Percentiles rank a stretch among this genome's conserved stretches.
Evolutionary conservation across 2,329 filamentous ascomycete species (phyloP).

Genomic region (Cordyceps javanica): DNA sequence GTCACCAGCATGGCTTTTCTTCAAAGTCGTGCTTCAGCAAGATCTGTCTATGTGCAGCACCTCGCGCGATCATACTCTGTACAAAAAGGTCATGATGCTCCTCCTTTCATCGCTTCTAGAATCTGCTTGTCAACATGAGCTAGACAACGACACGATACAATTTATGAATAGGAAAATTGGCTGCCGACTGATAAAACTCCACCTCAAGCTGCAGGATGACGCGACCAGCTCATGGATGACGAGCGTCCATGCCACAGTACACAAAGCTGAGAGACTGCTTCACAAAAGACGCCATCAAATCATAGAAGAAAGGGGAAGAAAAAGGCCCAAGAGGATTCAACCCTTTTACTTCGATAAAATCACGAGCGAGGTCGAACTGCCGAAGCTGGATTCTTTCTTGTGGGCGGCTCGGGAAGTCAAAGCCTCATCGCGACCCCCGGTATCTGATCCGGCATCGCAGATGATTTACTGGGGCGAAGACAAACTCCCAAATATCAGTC

Average conservation of each 20-base stretch:
- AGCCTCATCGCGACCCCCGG: too few relatives aligned
- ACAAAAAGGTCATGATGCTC: slow-evolving; percentile 47
- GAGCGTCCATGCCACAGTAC: slow-evolving; percentile 3
- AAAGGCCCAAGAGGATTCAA: too few relatives aligned
- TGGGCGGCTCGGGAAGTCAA: too few relatives aligned
- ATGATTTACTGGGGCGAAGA: background rate
- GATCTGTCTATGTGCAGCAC: slow-evolving; percentile 5
- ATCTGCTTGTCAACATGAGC: slow-evolving; percentile 4
- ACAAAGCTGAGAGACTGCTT: background rate
- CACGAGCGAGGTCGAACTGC: too few relatives aligned
- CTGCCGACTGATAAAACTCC: too few relatives aligned
- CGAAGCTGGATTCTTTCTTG: background rate
- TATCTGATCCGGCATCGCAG: background rate
- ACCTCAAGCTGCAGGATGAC: slow-evolving; percentile 32
- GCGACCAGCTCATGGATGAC: slow-evolving; percentile 11
- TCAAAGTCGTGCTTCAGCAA: slow-evolving; percentile 43
- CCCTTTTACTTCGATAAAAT: too few relatives aligned
- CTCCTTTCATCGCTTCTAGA: slow-evolving; percentile 35
- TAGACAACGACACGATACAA: slow-evolving; percentile 26
- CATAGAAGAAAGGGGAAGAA: too few relatives aligned
- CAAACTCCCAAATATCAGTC: background rate
- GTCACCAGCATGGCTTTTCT: slow-evolving; percentile 46
- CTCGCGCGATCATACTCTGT: slow-evolving; percentile 20
- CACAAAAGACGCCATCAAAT: too few relatives aligned
- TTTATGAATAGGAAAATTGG: slow-evolving; percentile 39